Evolutionary conservation across 495 filamentous ascomycete species (phyloP).

Genomic region (Lasiosphaeria hispida): DNA sequence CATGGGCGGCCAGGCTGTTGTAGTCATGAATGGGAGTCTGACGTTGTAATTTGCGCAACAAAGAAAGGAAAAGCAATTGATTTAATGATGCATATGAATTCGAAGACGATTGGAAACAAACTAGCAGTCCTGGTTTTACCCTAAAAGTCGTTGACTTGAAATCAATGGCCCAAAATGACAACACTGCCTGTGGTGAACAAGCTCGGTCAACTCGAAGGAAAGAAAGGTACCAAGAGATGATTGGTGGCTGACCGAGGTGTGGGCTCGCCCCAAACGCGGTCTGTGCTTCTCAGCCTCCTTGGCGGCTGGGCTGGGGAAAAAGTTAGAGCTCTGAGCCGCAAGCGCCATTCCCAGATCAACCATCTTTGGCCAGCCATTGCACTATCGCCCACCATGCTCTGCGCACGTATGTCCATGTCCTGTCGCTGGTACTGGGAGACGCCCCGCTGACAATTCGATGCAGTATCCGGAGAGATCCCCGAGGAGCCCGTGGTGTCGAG

Average conservation of each 20-base stretch:
- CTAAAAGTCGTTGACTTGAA: too few species aligned
- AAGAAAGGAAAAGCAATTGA: too few species aligned
- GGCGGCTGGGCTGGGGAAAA: slow-evolving; percentile 17
- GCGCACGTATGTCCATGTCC: slow-evolving; percentile 55
- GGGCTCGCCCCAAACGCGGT: neutral
- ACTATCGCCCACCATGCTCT: slow-evolving; percentile 55
- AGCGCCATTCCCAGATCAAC: neutral
- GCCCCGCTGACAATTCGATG: slow-evolving; percentile 22
- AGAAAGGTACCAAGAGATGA: neutral
- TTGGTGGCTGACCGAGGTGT: neutral
- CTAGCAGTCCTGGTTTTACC: too few species aligned
- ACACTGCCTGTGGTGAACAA: too few species aligned
- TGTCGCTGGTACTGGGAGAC: neutral
- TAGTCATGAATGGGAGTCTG: slow-evolving; percentile 54
- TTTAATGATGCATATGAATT: too few species aligned
- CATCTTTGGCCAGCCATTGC: neutral
- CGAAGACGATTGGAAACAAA: too few species aligned
- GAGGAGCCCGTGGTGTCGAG: slow-evolving; percentile 91
- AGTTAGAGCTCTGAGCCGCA: slow-evolving; percentile 16
- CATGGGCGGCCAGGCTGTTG: slow-evolving; percentile 56
- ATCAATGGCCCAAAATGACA: too few species aligned
- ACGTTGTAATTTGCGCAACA: slow-evolving; percentile 9
- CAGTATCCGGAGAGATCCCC: slow-evolving; percentile 96
- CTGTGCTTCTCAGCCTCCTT: neutral
- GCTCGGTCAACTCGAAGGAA: too few species aligned